A percentile compares a stretch with the other conserved stretches of the same genome.
Evolutionary conservation across 129 eudicot species (phyloP).

Genomic region (Lactuca sativa): DNA sequence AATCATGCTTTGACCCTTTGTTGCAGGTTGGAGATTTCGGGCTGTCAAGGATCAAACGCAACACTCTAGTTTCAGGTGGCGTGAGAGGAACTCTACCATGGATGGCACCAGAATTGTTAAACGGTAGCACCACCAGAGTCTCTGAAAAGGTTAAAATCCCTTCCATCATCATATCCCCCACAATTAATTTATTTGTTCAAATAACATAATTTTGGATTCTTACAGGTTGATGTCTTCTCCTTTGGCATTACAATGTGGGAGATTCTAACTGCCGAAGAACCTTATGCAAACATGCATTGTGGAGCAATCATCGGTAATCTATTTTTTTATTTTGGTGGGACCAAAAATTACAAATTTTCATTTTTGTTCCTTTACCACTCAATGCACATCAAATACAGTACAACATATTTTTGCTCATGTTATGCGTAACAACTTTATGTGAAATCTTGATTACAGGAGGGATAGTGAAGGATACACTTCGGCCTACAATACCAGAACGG

Average conservation of each 20-base stretch:
- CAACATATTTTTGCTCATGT: background rate
- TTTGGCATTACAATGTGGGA: conserved; percentile 97
- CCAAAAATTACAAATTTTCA: background rate
- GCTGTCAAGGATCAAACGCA: conserved; percentile 76
- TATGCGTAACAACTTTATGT: background rate
- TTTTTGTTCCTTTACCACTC: background rate
- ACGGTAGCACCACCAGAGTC: conserved; percentile 76
- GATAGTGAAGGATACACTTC: conserved; percentile 78
- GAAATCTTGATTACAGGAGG: conserved; percentile 57
- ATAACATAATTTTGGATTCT: conserved; percentile 1
- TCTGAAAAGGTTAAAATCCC: conserved; percentile 65
- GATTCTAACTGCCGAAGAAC: conserved; percentile 91
- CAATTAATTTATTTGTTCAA: background rate
- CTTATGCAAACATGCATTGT: conserved; percentile 91
- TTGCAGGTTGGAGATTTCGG: conserved; percentile 92
- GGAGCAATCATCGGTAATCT: conserved; percentile 88
- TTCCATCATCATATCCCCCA: conserved; percentile 5
- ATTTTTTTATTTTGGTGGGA: background rate
- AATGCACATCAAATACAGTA: background rate
- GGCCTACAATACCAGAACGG: conserved; percentile 70
- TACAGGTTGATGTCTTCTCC: conserved; percentile 86
- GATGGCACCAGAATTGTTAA: conserved; percentile 96
- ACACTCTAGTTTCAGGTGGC: conserved; percentile 91
- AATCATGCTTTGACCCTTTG: conserved; percentile 11
- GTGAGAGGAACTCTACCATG: conserved; percentile 93